These are phyloP conservation scores for Hymenoscyphus albidus DNA, from an alignment of 2,329 filamentous ascomycete genomes.

Conservation along the genomic window DNA sequence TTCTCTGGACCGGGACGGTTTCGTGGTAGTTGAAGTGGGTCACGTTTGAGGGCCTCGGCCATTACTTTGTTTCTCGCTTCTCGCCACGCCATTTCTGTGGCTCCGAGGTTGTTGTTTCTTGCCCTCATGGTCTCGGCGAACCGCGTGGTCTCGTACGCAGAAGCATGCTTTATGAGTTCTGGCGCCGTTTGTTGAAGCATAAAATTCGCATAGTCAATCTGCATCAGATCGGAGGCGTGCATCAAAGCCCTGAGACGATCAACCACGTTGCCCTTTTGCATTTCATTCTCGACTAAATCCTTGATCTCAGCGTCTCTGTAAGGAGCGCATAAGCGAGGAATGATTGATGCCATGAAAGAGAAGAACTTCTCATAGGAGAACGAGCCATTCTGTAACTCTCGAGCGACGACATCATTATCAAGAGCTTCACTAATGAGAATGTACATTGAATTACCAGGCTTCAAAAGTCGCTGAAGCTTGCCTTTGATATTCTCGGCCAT, in stretches of 20 bases:
- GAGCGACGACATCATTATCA: conserved; percentile 66
- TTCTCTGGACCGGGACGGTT: conserved; percentile 63
- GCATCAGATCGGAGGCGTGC: conserved; percentile 71
- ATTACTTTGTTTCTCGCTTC: conserved; percentile 60
- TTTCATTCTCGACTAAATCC: conserved; percentile 59
- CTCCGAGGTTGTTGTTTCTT: conserved; percentile 51
- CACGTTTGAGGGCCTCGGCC: conserved; percentile 62
- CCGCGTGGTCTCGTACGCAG: conserved; percentile 68
- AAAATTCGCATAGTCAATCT: conserved; percentile 80
- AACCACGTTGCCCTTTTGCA: conserved; percentile 61
- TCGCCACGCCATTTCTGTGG: conserved; percentile 63
- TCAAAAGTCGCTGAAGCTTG: conserved; percentile 69
- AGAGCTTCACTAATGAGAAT: conserved; percentile 71
- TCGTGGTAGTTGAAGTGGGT: conserved; percentile 61
- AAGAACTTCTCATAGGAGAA: conserved; percentile 84
- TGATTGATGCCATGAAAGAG: conserved; percentile 66
- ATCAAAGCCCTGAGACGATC: conserved; percentile 73
- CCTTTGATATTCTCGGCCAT: conserved; percentile 68
- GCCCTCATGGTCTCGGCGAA: conserved; percentile 64
- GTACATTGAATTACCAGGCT: conserved; percentile 68
- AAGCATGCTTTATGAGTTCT: conserved; percentile 65
- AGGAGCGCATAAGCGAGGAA: conserved; percentile 77
- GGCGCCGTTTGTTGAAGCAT: conserved; percentile 69
- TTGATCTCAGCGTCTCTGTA: conserved; percentile 75
- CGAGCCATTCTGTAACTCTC: conserved; percentile 65